Evolutionary conservation across 2,329 filamentous ascomycete species (phyloP), one percentile per base, ranked within the genome.

Genomic region (Pyrenophora graminea): DNA sequence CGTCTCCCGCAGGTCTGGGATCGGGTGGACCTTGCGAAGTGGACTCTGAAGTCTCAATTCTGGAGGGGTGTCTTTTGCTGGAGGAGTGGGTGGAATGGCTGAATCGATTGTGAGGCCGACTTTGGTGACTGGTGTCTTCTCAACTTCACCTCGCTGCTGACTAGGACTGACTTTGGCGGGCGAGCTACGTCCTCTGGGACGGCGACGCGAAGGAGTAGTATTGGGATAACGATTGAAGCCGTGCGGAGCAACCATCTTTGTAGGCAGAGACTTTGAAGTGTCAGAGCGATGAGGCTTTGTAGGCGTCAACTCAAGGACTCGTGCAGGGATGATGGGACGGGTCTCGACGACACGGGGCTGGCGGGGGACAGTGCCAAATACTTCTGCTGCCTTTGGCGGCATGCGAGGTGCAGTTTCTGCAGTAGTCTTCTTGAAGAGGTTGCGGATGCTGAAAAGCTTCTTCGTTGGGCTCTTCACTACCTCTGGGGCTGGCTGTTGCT

Each of bases 51-150:
- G 40, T 15, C 53, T 49, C 1, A 30, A 47, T 18, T 30, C 53
- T 58, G 36, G 40, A 27, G 76, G 76, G 0, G 76, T 78, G 51
- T 78, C 73, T 49, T 79, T 78, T 12, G 71, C 64, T 5, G 75
- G 76, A 17, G 76, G 76, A 2, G 75, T 77, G 4, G 76, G 76
- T 10, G 75, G 66, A 8, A 47, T 27, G 7, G 48, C 44, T 17
- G 52, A 56, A n/a, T 59, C 58, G 15, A 51, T 45, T 1, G 59
- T 57, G 4, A 45, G 21, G 4, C 40, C 48, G 15, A 41, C 8
- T n/a, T 36, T 9, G 3, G 38, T 18, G 15, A 39, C 33, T 7
- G 33, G 42, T 12, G 15, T 40, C 6, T 53, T 48, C 36, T 53
- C 49, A 30, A 23, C 36, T 32, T 50, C 39, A n/a, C 33, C 23